Evolutionary conservation across 1,284 basidiomycete species (phyloP).

Genomic region (Entoloma clypeatum): DNA sequence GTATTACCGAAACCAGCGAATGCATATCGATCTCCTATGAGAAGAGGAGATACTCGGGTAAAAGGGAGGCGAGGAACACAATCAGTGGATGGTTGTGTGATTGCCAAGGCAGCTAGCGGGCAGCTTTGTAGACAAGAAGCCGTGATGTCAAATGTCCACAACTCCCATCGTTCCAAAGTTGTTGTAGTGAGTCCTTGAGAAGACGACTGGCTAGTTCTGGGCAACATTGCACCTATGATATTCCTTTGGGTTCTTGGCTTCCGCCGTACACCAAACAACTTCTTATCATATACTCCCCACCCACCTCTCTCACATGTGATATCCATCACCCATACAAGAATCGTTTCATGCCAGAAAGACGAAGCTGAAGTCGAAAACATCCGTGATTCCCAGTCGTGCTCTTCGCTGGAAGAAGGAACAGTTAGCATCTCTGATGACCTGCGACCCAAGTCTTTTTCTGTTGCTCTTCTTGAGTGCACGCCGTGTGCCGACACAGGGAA

Average conservation of each 20-base stretch:
- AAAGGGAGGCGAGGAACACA: slow-evolving; percentile 64
- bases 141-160: slow-evolving; percentile 69
- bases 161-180: slow-evolving; percentile 74
- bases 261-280: slow-evolving; percentile 63
- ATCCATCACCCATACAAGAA: slow-evolving; percentile 52
- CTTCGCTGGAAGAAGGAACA: slow-evolving; percentile 49
- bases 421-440: slow-evolving; percentile 49
- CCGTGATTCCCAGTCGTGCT: slow-evolving; percentile 36
- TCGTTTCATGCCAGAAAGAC: slow-evolving; percentile 52
- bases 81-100: slow-evolving; percentile 19
- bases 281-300: slow-evolving; percentile 60
- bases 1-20: slow-evolving; percentile 80
- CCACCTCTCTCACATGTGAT: slow-evolving; percentile 65
- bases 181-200: slow-evolving; percentile 51
- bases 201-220: slow-evolving; percentile 18
- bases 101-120: slow-evolving; percentile 42
- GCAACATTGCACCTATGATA: slow-evolving; percentile 22
- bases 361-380: slow-evolving; percentile 29
- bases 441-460: slow-evolving; percentile 57
- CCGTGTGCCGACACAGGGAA: slow-evolving; percentile 80
- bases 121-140: slow-evolving; percentile 46
- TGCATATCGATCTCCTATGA: slow-evolving; percentile 45
- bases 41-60: slow-evolving; percentile 66
- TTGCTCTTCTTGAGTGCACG: slow-evolving; percentile 63
- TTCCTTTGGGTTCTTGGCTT: slow-evolving; percentile 46